These are phyloP conservation scores for Emmonsia crescens DNA, from an alignment of 2,329 filamentous ascomycete genomes.

Conservation along the genomic window DNA sequence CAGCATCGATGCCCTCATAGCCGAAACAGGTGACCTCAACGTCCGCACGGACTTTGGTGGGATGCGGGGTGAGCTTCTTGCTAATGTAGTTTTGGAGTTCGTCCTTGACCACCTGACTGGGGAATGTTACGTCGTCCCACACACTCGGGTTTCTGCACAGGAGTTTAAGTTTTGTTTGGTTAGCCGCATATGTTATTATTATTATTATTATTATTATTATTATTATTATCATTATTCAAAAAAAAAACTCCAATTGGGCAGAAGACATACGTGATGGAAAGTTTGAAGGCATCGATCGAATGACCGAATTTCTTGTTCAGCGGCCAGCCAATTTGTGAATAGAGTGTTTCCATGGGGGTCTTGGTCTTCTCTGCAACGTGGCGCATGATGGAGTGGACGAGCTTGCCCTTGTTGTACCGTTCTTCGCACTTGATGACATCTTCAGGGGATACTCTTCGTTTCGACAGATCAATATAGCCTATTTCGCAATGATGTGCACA, in stretches of 20 bases:
- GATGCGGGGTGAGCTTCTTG: constrained; percentile 93
- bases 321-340: constrained; percentile 92
- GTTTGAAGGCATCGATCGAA: constrained; percentile 95
- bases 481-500: constrained; percentile 4
- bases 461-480: constrained; percentile 97
- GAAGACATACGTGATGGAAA: constrained; percentile 72
- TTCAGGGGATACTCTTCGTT: constrained; percentile 93
- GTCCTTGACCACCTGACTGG: constrained; percentile 70
- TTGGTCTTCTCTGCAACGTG: constrained; percentile 96
- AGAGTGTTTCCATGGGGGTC: constrained; percentile 86
- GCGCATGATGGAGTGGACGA: constrained; percentile 97
- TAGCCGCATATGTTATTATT: neutral
- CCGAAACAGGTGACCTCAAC: constrained; percentile 92
- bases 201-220: too few relatives aligned
- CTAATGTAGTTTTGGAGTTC: constrained; percentile 92
- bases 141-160: constrained; percentile 71
- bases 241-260: neutral
- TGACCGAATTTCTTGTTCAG: constrained; percentile 96
- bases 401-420: constrained; percentile 99
- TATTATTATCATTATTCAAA: neutral
- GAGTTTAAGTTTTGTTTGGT: neutral
- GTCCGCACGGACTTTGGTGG: constrained; percentile 97
- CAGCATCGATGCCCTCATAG: constrained; percentile 96
- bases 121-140: constrained; percentile 87
- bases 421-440: constrained; percentile 98